Evolutionary conservation across 306 rosid genomes (phyloP).

Genomic region (Luffa acutangula): DNA sequence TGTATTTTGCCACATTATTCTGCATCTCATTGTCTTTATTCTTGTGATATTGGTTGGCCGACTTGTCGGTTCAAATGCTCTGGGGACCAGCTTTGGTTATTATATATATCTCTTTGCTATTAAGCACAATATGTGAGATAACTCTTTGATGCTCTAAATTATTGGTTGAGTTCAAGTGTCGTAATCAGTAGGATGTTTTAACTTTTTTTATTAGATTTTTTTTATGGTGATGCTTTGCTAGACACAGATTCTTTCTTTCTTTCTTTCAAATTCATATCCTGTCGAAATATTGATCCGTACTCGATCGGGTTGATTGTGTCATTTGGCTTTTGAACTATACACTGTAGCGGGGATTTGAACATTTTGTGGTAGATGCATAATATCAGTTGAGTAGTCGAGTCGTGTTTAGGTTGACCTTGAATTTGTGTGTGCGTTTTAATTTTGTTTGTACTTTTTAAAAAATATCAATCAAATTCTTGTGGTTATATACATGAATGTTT

Average conservation of each 20-base stretch:
- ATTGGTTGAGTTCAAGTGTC: conserved; percentile 9
- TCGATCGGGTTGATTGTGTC: not conserved
- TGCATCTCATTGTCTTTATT: not conserved
- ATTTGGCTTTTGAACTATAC: not conserved
- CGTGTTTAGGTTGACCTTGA: too few species aligned
- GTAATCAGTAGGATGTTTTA: not conserved
- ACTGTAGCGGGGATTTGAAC: not conserved
- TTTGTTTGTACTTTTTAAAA: too few species aligned
- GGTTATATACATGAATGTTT: too few species aligned
- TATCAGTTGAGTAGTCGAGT: too few species aligned
- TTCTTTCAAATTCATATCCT: not conserved
- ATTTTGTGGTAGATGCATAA: too few species aligned
- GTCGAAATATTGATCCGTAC: not conserved
- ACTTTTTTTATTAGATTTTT: not conserved
- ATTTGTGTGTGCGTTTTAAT: too few species aligned
- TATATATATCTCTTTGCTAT: not conserved
- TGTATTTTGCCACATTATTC: not conserved
- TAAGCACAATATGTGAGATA: not conserved
- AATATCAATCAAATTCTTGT: too few species aligned
- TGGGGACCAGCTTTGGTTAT: not conserved
- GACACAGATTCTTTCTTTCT: not conserved
- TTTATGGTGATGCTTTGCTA: not conserved
- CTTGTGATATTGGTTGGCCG: not conserved
- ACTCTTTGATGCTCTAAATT: not conserved
- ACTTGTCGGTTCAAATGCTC: not conserved